Percentiles rank a stretch among this genome's conserved stretches.
phyloP scores from a whole-genome alignment of 768 basidiomycete genomes.

The Dioszegia aurantiaca region DNA sequence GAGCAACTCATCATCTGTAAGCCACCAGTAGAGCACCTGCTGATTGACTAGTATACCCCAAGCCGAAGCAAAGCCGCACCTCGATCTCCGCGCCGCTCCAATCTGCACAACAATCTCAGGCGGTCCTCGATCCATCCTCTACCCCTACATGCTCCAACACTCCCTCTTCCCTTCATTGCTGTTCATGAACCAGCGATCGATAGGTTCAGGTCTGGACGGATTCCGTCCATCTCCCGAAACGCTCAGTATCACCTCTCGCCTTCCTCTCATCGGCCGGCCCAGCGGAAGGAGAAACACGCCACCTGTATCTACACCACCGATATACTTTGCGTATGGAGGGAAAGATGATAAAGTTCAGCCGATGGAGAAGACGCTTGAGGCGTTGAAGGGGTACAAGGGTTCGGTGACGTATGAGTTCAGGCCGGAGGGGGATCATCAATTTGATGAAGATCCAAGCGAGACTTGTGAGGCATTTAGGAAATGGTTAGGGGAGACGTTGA shows the following conservation, averaged over 20 bases:
- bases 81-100: slow-evolving; percentile 36
- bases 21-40: background rate
- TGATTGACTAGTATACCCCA: slow-evolving; percentile 28
- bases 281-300: background rate
- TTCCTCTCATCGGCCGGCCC: slow-evolving; percentile 13
- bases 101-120: slow-evolving; percentile 34
- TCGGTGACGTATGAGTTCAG: slow-evolving; percentile 21
- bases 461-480: slow-evolving; percentile 38
- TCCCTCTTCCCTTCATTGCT: slow-evolving; percentile 39
- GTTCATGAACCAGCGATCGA: slow-evolving; percentile 35
- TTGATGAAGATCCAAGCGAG: slow-evolving; percentile 39
- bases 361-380: slow-evolving; percentile 33
- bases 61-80: slow-evolving; percentile 37
- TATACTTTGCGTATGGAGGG: slow-evolving; percentile 36
- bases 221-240: slow-evolving; percentile 34
- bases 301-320: slow-evolving; percentile 14
- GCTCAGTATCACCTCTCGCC: slow-evolving; percentile 35
- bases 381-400: slow-evolving; percentile 19
- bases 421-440: slow-evolving; percentile 37
- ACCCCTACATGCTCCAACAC: slow-evolving; percentile 49
- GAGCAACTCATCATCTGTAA: background rate
- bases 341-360: slow-evolving; percentile 41
- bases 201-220: slow-evolving; percentile 33
- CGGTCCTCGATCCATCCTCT: slow-evolving; percentile 42
- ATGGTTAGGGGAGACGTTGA: slow-evolving; percentile 29